Base-by-base conservation (phyloP, 1,284 basidiomycete species). In the Omphalotus olearius region DNA sequence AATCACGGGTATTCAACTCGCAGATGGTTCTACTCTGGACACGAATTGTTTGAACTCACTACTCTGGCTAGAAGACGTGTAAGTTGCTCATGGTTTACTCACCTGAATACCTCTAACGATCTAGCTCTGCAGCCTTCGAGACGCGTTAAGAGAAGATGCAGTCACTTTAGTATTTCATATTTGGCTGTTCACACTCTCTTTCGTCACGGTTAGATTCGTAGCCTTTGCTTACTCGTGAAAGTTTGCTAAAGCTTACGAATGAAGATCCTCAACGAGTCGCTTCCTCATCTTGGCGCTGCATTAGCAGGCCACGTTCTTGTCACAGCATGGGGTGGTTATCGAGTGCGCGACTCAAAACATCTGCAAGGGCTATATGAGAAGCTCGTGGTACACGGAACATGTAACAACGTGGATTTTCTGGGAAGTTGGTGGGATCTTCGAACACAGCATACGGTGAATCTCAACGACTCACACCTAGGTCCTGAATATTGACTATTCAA, bases 231-330 rank as follows among this genome's bases (percentile, higher is more conserved):
- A 25, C 33, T 43, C 37, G 45, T 56, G 9, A 36, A 42, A 11
- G 38, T 23, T 41, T 13, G 36, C 28, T 44, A 2, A 33, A 33
- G 30, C 7, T 2, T 13, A 33, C 7, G 2, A 33, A 33, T 18
- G 30, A 45, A 79, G 77, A 64, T 79, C 36, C 52, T 77, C 30
- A 72, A 71, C 47, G 75, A 79, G 59, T 77, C 75, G 0, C 65
- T 76, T 23, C 77, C 77, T 7, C 75, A 79, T 57, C 65, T 79
- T 36, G 68, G 65, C 3, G 72, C 75, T 18, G 67, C 70, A 2
- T 49, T 78, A 7, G 65, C 65, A 18, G 72, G 72, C 5, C 75
- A 78, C 55, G 56, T 68, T 18, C 57, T 79, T 3, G 70, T 68
- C 2, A 70, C 71, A 6, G 68, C 56, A 9, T 79, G 76, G 77